Evolutionary conservation across 75 land plant species (phyloP).

Genomic region (Cunninghamia lanceolata): DNA sequence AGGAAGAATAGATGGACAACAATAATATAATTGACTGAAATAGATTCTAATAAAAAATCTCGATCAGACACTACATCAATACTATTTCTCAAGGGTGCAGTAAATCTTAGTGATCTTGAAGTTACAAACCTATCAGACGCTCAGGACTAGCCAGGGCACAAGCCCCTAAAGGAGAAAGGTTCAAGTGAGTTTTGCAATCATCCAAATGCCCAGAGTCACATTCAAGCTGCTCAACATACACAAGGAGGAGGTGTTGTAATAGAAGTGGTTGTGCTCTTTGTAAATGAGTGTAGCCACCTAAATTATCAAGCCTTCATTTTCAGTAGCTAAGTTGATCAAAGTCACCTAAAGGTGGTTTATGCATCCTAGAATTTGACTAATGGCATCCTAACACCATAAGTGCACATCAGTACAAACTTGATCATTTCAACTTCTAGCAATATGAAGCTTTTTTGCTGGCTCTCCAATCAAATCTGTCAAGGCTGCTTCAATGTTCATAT

Average conservation of each 20-base stretch:
- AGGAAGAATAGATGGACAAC: slow-evolving; percentile 94
- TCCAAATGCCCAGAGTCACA: slow-evolving; percentile 79
- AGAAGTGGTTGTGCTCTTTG: slow-evolving; percentile 95
- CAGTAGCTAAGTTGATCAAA: slow-evolving; percentile 61
- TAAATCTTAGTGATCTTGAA: slow-evolving; percentile 68
- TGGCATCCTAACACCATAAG: slow-evolving; percentile 94
- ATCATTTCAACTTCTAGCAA: slow-evolving; percentile 94
- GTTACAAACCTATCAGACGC: slow-evolving; percentile 86
- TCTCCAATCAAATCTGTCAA: slow-evolving; percentile 90
- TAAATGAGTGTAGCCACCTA: slow-evolving; percentile 98
- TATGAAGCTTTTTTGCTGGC: slow-evolving; percentile 96
- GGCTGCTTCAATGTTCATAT: slow-evolving; percentile 98
- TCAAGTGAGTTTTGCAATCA: slow-evolving; percentile 70
- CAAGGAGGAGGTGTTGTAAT: slow-evolving; percentile 82
- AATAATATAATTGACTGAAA: slow-evolving; percentile 81
- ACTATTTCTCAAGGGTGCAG: slow-evolving; percentile 94
- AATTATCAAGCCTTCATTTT: slow-evolving; percentile 78
- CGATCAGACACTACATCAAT: slow-evolving; percentile 98
- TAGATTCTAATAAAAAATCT: slow-evolving; percentile 87
- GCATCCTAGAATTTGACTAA: slow-evolving; percentile 44
- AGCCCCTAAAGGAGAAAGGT: slow-evolving; percentile 88
- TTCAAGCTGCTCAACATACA: slow-evolving; percentile 98
- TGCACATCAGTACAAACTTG: slow-evolving; percentile 93
- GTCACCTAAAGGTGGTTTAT: slow-evolving; percentile 73
- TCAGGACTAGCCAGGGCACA: slow-evolving; percentile 99